Evolutionary conservation across 2,329 filamentous ascomycete species (phyloP), one percentile per base, ranked within the genome.

Genomic region (Dichotomopilus funicola): DNA sequence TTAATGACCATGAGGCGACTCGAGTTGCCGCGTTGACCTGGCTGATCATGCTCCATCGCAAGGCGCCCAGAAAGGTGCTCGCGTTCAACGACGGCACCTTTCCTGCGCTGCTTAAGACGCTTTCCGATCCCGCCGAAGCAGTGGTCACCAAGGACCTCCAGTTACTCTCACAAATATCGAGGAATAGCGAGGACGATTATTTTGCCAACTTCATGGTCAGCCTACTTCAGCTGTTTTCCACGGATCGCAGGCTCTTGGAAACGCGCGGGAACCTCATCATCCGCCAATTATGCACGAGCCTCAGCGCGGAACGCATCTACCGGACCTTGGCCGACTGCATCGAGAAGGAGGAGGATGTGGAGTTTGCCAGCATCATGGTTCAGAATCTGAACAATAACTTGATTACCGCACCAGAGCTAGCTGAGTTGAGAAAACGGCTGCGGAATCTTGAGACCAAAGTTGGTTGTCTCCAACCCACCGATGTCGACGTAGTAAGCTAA

Each of bases 331-430:
- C 94, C 33, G 94, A 99, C 65, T 96, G 94, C 63, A 88, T 99
- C 8, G 94, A 97, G 70, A 95, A 91, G 67, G 94, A 99, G 70
- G 94, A 97, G 72, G 94, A 99, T 68, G 84, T 99, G 43, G 95
- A 99, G 69, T 99, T 99, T 71, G 92, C 94, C 12, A 96, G 92
- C 68, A 97, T 99, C 65, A 99, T 99, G 94, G 91, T 99, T 35
- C 94, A 99, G 70, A 97, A 97, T 66, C 78, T 99, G 51, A 99
- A 99, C 74, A 99, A 99, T 71, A 99, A 99, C 65, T 84, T 99
- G 53, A 96, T 99, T 62, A 99, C 95, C 1, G 94, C 95, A 0
- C 94, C 95, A 0, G 91, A 99, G 71, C 77, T 99, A 35, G 85
- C 89, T 1, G 95, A 97, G 64, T 78, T 99, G 60, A 84, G 94